Base-by-base conservation (phyloP, 1,139 yeast species). In the Debaryomyces udenii region DNA sequence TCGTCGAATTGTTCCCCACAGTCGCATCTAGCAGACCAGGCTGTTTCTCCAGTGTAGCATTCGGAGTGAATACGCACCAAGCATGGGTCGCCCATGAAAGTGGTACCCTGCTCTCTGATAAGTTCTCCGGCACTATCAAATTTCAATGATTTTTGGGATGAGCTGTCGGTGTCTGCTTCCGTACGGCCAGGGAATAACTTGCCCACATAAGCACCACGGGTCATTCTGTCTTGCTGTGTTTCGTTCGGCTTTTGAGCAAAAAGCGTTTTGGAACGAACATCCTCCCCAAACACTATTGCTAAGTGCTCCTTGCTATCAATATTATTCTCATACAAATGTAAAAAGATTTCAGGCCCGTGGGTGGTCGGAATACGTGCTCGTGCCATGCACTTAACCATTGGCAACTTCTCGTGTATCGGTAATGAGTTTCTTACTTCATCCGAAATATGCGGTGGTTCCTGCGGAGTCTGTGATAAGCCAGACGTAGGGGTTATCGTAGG, bases 1-100 rank as follows among this genome's bases (percentile, higher is more conserved):
- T 94, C 97, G 63, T 93, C 97, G 53, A 94, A 87, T 69, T 94
- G 99, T 64, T 94, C 99, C 10, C 99, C 99, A 66, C 99, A 94
- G 64, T 94, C 99, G 64, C 99, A 94, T 41, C 99, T 78, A 2
- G 99, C 98, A 44, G 94, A 83, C 97, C 99, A 94, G 9, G 98
- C 98, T 1, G 97, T 93, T 61, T 94, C 99, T 6, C 99, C 99
- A 0, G 99, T 94, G 66, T 93, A 94, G 63, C 99, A 94, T 61
- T 94, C 99, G 4, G 96, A 87, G 60, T 94, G 99, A 50, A 94
- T 90, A 47, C 99, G 77, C 10, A 70, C 75, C 41, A 71, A 50
- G 7, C 50, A 85, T 81, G 61, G 89, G 56, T 48, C 87, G 70
- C 35, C 67, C 51, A 48, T 39, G 47, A 51, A 64, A 7, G 74